Evolutionary conservation across 2,329 filamentous ascomycete species (phyloP), one percentile per base, ranked within the genome.

Genomic region (Paecilomyces formosus): DNA sequence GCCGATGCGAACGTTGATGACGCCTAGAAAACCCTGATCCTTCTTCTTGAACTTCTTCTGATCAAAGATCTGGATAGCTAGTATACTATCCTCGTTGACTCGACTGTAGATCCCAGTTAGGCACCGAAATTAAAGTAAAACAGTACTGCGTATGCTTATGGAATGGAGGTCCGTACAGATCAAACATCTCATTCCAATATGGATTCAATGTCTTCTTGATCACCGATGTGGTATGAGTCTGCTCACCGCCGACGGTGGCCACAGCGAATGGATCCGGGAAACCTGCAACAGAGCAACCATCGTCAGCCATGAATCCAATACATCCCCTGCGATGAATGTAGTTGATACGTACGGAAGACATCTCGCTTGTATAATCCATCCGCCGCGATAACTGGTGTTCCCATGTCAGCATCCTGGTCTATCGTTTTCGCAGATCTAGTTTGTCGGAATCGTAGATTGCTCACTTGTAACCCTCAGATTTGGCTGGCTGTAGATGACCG

Each of bases 11-110:
- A 99, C 89, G 74, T 99, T 99, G 71, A 99, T 97, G 57, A 99
- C 94, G 59, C 94, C 94, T 6, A 99, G 82, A 72, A 99, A 99
- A 8, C 94, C 94, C 74, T 99, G 94, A 68, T 99, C 94, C 91
- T 97, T 99, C 85, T 99, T 99, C 83, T 99, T 99, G 80, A 99
- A 99, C 79, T 99, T 99, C 81, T 97, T 97, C 78, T 99, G 94
- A 76, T 99, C 94, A 73, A 99, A 99, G 57, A 99, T 96, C 73
- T 99, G 94, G 53, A 99, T 92, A 7, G 94, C 94, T 54, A 99
- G 82, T 70, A 99, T 97, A 74, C 92, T 96, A 70, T 96, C 93
- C 74, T 99, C 94, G 61, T 88, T 94, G 61, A 91, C 93, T 73
- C 85, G 85, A 81, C 94, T 97, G 72, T 59, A 67, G 18, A 28